Conservation (phyloP, 2,329 filamentous ascomycete species). For the Alternaria atra region DNA sequence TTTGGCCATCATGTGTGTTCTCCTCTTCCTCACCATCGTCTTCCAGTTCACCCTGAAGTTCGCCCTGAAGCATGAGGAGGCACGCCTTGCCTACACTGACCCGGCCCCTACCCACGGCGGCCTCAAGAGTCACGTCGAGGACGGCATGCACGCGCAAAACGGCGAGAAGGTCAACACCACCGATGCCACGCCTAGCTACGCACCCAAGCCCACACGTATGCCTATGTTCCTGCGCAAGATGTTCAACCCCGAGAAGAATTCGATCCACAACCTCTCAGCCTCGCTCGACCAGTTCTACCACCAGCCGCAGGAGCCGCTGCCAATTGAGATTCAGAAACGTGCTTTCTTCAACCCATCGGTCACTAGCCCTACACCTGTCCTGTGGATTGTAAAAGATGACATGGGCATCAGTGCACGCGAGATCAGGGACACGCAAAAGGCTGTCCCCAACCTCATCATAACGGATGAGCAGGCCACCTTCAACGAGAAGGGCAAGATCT, state of each 20-base stretch:
- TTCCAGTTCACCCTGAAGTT: constrained; percentile 52
- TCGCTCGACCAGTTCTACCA: constrained; percentile 47
- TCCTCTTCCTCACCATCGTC: constrained; percentile 52
- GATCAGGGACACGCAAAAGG: constrained; percentile 52
- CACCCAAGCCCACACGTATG: constrained; percentile 38
- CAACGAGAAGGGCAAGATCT: constrained; percentile 56
- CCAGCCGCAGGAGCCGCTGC: constrained; percentile 41
- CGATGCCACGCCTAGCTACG: constrained; percentile 10
- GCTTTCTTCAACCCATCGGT: constrained; percentile 58
- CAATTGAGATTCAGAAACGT: constrained; percentile 48
- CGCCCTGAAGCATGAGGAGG: constrained; percentile 43
- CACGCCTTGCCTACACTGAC: constrained; percentile 42
- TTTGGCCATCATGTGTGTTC: constrained; percentile 54
- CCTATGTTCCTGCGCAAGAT: constrained; percentile 44
- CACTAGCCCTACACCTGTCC: constrained; percentile 53
- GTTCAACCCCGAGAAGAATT: constrained; percentile 48
- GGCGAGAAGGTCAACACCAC: constrained; percentile 18
- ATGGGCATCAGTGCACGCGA: constrained; percentile 56
- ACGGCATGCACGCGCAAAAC: constrained; percentile 24
- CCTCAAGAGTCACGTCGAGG: constrained; percentile 32
- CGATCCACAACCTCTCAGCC: constrained; percentile 38
- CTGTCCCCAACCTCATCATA: constrained; percentile 49
- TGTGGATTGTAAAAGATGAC: constrained; percentile 58
- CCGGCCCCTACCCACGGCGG: constrained; percentile 27
- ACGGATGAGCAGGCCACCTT: constrained; percentile 57